Evolutionary conservation across 176 grass and related monocot genomes (phyloP), one percentile per base, ranked within the genome.

Genomic region (Eremochloa ophiuroides): DNA sequence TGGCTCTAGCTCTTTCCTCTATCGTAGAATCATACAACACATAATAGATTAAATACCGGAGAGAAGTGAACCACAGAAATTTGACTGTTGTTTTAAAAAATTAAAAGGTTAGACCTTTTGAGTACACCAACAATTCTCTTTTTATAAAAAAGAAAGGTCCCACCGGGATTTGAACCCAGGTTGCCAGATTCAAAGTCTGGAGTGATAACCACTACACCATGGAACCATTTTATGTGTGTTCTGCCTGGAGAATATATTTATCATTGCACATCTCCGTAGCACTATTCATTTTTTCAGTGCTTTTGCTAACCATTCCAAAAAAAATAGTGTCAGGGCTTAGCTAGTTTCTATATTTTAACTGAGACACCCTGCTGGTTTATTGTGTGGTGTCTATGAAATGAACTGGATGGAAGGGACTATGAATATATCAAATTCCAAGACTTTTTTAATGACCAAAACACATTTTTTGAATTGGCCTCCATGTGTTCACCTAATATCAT

Each of bases 121-220:
- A 70, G 22, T 69, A 26, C n/a, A 29, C 29, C 13, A 56, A 11
- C 7, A 71, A 10, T 47, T 71, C 13, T 17, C 8, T 46, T 71
- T 71, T 46, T 40, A 22, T 40, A 20, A 12, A 46, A 77, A 20
- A 31, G 76, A 2, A 64, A 94, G 84, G 89, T 94, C 84, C 80
- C 80, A 85, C 89, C 70, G 85, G 87, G 93, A 94, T 92, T 91
- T 33, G 84, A 95, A 95, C 89, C 89, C 84, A 94, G 86, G 89
- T 94, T 82, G 73, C 91, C 82, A 88, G 91, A 94, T 94, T 94
- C 88, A 94, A 94, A 94, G 82, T 94, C 91, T 88, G 75, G 88
- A 94, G 91, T 94, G 94, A 82, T 97, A 93, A 93, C 93, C 88
- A 85, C 91, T 93, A 93, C 91, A 97, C 91, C 75, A 97, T 93